Evolutionary conservation across 352 stramenopile species (phyloP).

Genomic region (Phytophthora ramorum): DNA sequence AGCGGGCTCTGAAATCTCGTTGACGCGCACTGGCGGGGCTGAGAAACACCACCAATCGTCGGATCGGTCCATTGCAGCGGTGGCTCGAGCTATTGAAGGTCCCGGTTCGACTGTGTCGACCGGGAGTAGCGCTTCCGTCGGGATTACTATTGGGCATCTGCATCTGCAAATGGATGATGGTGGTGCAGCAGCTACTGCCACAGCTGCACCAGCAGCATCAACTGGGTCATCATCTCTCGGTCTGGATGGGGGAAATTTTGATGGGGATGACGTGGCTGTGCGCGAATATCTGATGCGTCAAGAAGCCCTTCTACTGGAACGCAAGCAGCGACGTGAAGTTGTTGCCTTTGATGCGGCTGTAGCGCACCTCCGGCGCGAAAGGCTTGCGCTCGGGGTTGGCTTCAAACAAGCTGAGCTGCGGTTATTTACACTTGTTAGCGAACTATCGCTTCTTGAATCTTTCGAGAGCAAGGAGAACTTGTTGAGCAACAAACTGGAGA

Average conservation of each 20-base stretch:
- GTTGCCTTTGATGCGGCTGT: conserved; percentile 88
- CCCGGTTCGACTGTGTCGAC: neutral
- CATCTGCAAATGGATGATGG: conserved; percentile 29
- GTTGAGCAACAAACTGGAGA: conserved; percentile 87
- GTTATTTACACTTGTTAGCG: conserved; percentile 86
- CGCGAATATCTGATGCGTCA: conserved; percentile 62
- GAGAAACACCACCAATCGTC: conserved; percentile 28
- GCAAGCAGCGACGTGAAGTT: conserved; percentile 72
- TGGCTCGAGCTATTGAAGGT: conserved; percentile 40
- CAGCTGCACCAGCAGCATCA: neutral
- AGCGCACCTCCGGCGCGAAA: conserved; percentile 89
- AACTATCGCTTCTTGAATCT: conserved; percentile 90
- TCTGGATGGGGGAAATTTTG: conserved; percentile 32
- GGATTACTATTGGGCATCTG: conserved; percentile 34
- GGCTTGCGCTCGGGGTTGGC: conserved; percentile 83
- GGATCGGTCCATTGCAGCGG: conserved; percentile 42
- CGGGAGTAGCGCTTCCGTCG: neutral
- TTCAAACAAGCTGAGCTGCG: conserved; percentile 92
- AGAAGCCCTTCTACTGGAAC: conserved; percentile 73
- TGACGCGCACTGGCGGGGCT: conserved; percentile 8
- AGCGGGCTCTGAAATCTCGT: neutral
- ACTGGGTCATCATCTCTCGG: conserved; percentile 2
- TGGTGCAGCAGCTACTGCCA: neutral
- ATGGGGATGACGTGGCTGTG: conserved; percentile 56
- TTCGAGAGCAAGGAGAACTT: conserved; percentile 93